phyloP scores from a whole-genome alignment of 495 filamentous ascomycete species.

The Penicillium paradoxum region DNA sequence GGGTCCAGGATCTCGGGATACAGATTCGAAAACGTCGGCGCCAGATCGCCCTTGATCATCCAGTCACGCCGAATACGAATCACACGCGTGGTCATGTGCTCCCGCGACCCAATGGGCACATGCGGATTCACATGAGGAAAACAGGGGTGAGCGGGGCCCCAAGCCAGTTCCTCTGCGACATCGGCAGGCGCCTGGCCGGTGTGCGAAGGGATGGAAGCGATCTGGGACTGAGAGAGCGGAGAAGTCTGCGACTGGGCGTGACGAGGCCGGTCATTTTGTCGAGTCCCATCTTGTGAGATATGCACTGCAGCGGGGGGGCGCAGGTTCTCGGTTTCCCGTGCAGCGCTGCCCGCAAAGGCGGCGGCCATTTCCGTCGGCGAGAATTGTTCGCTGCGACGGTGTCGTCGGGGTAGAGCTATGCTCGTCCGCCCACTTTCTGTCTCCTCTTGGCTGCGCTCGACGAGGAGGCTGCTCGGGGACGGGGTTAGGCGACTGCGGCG shows the following conservation, averaged over 20 bases:
- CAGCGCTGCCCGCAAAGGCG: constrained; percentile 33
- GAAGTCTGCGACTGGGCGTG: constrained; percentile 39
- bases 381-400: constrained; percentile 34
- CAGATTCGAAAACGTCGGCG: constrained; percentile 85
- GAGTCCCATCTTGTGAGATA: constrained; percentile 24
- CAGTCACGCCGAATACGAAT: constrained; percentile 90
- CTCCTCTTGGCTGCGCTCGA: constrained; percentile 56
- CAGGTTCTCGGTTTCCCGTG: constrained; percentile 25
- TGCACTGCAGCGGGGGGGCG: constrained; percentile 32
- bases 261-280: constrained; percentile 26
- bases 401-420: constrained; percentile 61
- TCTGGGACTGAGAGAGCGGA: constrained; percentile 38
- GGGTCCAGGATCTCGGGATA: constrained; percentile 95
- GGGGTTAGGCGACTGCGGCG: constrained; percentile 51
- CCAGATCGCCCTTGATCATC: constrained; percentile 85
- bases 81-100: constrained; percentile 74
- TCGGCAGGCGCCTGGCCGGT: constrained; percentile 42
- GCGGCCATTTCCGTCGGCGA: constrained; percentile 44
- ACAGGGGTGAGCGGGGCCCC: constrained; percentile 87
- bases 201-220: constrained; percentile 38
- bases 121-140: constrained; percentile 92
- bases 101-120: constrained; percentile 68
- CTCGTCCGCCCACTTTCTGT: constrained; percentile 57
- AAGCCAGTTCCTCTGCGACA: constrained; percentile 52
- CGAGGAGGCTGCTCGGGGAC: constrained; percentile 56